These are phyloP conservation scores for Verticillium zaregamsianum DNA, from an alignment of 2,329 filamentous ascomycete genomes.

Conservation along the genomic window DNA sequence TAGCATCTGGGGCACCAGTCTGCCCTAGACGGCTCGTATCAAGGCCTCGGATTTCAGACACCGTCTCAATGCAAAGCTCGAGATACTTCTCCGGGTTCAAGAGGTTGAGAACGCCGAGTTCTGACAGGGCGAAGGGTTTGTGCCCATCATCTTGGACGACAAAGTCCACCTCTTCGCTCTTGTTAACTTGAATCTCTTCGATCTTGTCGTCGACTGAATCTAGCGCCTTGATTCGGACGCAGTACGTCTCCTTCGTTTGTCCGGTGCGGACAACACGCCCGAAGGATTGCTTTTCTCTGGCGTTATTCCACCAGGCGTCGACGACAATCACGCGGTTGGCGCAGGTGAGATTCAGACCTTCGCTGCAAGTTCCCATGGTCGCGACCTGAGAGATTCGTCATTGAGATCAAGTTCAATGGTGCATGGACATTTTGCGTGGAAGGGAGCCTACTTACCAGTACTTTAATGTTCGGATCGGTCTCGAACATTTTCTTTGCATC, in stretches of 20 bases:
- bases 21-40: not conserved
- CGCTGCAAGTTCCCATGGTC: constrained; percentile 27
- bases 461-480: constrained; percentile 7
- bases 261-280: constrained; percentile 61
- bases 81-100: not conserved
- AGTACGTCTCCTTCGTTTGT: constrained; percentile 54
- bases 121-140: not conserved
- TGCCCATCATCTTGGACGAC: constrained; percentile 25
- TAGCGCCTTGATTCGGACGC: constrained; percentile 52
- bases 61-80: not conserved
- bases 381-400: constrained; percentile 22
- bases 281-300: constrained; percentile 58
- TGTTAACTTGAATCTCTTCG: constrained; percentile 48
- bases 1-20: too few species aligned
- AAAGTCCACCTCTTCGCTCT: constrained; percentile 40
- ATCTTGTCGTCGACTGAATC: constrained; percentile 57
- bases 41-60: not conserved
- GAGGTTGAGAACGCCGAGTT: constrained; percentile 1
- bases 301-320: constrained; percentile 59
- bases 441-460: constrained; percentile 27
- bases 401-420: too few species aligned
- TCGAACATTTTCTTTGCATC: constrained; percentile 19
- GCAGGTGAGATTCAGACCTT: constrained; percentile 34
- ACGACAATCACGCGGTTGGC: constrained; percentile 51
- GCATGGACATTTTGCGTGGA: constrained; percentile 3